Percentiles rank a stretch among this genome's conserved stretches.
phyloP scores from a whole-genome alignment of 805 yeast genomes.

The Wickerhamiella bombiphila region DNA sequence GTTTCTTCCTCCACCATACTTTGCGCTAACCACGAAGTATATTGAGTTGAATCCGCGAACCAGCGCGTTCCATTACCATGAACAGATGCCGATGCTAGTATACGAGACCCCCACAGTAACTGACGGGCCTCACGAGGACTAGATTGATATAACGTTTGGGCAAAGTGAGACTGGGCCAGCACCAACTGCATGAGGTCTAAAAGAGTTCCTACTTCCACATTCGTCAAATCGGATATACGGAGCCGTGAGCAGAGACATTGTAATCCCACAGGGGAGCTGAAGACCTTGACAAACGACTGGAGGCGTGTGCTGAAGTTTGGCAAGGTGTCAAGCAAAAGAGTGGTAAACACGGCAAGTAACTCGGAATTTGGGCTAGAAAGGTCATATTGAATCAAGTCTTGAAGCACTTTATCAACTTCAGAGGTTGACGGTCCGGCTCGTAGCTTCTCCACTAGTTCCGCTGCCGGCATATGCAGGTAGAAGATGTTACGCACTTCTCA shows the following conservation, averaged over 20 bases:
- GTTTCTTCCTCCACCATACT: slow-evolving; percentile 7
- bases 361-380: neutral
- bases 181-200: neutral
- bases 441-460: neutral
- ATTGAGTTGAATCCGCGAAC: slow-evolving; percentile 12
- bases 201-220: neutral
- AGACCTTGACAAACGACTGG: neutral
- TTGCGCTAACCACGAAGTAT: slow-evolving; percentile 16
- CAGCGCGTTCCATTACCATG: slow-evolving; percentile 6
- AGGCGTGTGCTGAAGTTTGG: neutral
- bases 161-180: neutral
- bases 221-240: neutral
- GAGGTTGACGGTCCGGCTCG: neutral
- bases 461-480: too few relatives aligned
- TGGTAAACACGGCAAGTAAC: neutral
- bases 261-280: neutral
- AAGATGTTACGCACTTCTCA: too few relatives aligned
- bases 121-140: neutral
- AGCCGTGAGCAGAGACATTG: neutral
- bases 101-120: slow-evolving; percentile 12
- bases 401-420: neutral
- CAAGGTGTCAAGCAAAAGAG: neutral
- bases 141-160: neutral
- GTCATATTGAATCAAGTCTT: neutral
- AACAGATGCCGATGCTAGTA: slow-evolving; percentile 3